Evolutionary conservation across 2,329 filamentous ascomycete species (phyloP).

Genomic region (Diaporthe citri): DNA sequence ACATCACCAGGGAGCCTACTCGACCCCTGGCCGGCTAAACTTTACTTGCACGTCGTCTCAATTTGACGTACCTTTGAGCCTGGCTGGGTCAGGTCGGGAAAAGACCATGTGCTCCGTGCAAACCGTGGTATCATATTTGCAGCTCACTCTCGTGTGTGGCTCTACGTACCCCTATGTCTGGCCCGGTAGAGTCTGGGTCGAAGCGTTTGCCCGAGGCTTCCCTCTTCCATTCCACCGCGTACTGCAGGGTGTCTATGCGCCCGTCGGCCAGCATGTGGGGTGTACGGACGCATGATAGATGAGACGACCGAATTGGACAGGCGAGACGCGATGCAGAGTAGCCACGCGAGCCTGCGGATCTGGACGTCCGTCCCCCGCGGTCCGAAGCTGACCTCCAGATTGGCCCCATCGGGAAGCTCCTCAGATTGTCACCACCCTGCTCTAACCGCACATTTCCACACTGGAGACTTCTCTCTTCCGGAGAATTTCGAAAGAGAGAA

Average conservation of each 20-base stretch:
- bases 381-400: slow-evolving; percentile 23
- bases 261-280: background rate
- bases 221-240: slow-evolving; percentile 1
- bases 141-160: background rate
- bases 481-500: background rate
- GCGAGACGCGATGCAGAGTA: slow-evolving; percentile 37
- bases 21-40: slow-evolving; percentile 1
- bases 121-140: background rate
- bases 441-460: background rate
- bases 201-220: slow-evolving; percentile 3
- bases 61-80: background rate
- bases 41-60: background rate
- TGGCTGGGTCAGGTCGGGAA: background rate
- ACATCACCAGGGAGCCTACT: background rate
- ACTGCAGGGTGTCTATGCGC: background rate
- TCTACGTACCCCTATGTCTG: background rate
- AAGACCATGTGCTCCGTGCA: background rate
- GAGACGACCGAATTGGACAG: slow-evolving; percentile 17
- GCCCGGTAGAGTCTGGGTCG: background rate
- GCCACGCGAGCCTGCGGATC: slow-evolving; percentile 37
- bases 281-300: slow-evolving; percentile 23
- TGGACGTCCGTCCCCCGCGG: slow-evolving; percentile 23
- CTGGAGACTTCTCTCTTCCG: background rate
- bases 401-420: background rate
- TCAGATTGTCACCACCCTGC: background rate